These are phyloP conservation scores for Serendipita sp. DNA, from an alignment of 768 basidiomycete species.

Conservation along the genomic window DNA sequence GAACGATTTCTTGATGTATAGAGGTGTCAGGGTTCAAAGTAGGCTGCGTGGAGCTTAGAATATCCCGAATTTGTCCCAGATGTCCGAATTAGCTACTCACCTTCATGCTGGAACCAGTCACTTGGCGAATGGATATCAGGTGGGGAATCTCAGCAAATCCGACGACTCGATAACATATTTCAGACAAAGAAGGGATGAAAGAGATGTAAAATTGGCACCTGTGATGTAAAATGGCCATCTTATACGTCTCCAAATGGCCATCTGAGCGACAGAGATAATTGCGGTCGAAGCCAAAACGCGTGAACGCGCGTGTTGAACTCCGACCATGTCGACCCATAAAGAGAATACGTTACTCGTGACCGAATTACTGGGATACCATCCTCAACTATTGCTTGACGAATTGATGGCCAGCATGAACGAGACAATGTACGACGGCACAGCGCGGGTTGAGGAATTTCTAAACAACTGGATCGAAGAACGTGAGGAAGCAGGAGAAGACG, in stretches of 20 bases:
- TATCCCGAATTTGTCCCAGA: not conserved
- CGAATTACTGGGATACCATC: constrained; percentile 70
- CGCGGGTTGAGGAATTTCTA: constrained; percentile 65
- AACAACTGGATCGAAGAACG: constrained; percentile 59
- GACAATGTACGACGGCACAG: constrained; percentile 59
- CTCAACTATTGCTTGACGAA: constrained; percentile 72
- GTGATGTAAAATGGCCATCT: not conserved
- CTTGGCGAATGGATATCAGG: not conserved
- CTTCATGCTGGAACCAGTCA: not conserved
- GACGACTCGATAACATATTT: not conserved
- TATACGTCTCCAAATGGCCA: not conserved
- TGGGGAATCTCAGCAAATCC: not conserved
- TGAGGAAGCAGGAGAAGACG: constrained; percentile 24
- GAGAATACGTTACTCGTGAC: constrained; percentile 13
- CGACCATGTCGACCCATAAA: constrained; percentile 1
- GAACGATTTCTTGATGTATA: not conserved
- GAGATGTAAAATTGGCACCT: not conserved
- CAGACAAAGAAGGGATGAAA: not conserved
- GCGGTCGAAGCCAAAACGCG: not conserved
- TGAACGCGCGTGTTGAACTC: not conserved
- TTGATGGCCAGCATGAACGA: constrained; percentile 73
- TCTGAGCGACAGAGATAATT: not conserved
- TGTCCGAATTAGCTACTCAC: not conserved
- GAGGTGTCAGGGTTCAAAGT: not conserved
- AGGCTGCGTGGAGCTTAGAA: not conserved